Evolutionary conservation across 1,284 basidiomycete species (phyloP), one percentile per base, ranked within the genome.

Genomic region (Marasmius sp.): DNA sequence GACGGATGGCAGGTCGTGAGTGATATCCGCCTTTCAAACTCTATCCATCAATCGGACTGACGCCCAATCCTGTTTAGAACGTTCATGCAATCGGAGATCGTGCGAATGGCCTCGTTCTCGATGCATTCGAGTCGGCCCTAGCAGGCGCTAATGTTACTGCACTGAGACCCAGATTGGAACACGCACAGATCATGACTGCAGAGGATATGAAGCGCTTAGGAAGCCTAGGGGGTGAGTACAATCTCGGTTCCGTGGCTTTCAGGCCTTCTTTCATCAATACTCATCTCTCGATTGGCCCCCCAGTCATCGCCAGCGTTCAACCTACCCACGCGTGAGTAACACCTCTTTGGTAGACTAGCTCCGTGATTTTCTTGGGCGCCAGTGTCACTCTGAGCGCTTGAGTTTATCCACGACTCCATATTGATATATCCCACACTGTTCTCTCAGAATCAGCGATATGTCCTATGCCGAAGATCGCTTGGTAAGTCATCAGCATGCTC

Each of bases 291-390:
- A 12, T 37, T 22, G 41, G n/a, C 3, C 39, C 6, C 12, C 38
- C 53, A 94, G 92, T 97, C 12, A 93, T 97, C 68, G 85, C 92
- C 1, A 96, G 94, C 66, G 92, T 96, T 34, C 96, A 98, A 70
- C 95, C 96, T 0, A 97, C 94, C 0, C 95, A 98, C 71, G 94
- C 83, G 88, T 91, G 72, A 77, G 53, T 54, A 43, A 12, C 2
- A 2, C 3, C 12, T 43, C 41, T 43, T 43, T 3, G n/a, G 6
- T 43, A 3, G 41, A 43, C n/a, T 43, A 43, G n/a, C n/a, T n/a
- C 41, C 2, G 41, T n/a, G 2, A 2, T 43, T 43, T 27, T 27
- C 27, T 27, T 2, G 27, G 27, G 27, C 27, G 27, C 27, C 27
- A 27, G 2, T 27, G 27, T 27, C 27, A 27, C 5, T 5, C 5